Evolutionary conservation across 768 basidiomycete species (phyloP), one percentile per base, ranked within the genome.

Genomic region (Lentinula lateritia): DNA sequence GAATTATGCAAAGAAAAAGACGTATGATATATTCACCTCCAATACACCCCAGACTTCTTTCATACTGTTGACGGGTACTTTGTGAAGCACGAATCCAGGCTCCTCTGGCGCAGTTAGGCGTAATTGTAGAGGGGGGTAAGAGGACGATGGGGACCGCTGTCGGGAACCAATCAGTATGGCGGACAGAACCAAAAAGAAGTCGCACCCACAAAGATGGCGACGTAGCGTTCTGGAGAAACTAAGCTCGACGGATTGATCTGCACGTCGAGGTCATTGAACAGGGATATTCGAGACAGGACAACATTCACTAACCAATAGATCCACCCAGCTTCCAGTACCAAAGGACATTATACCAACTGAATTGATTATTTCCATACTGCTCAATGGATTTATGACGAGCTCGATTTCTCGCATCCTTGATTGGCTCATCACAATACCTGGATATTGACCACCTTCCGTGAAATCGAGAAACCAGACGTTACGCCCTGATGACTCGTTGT

Each of bases 31-130:
- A 63, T 72, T 50, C 66, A 88, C 90, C 76, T 93, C 90, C 18
- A 93, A 70, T 50, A 93, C 81, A 2, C 81, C 85, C 84, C 86
- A 90, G 1, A 90, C 83, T 67, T 93, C 85, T 64, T 83, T 86
- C 69, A 92, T 78, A 34, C 79, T 88, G 59, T 80, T 83, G 16
- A 93, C 89, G 2, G 86, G 89, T 0, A 93, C 78, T 60, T 80
- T 80, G 64, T 90, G 85, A 3, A 93, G 79, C 8, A 85, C 63
- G 64, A 91, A 92, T 0, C 92, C 92, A 1, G 90, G 86, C 67
- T 93, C 92, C 52, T 86, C 83, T 1, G 91, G 89, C 4, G 85
- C 72, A 15, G 81, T 80, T 42, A 93, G 76, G 15, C 87, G 84
- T 46, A 93, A 73, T 54, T 82, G 80, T 35, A 93, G 73, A 1